phyloP scores from a whole-genome alignment of 306 rosid genomes.

The Vigna trinervia region DNA sequence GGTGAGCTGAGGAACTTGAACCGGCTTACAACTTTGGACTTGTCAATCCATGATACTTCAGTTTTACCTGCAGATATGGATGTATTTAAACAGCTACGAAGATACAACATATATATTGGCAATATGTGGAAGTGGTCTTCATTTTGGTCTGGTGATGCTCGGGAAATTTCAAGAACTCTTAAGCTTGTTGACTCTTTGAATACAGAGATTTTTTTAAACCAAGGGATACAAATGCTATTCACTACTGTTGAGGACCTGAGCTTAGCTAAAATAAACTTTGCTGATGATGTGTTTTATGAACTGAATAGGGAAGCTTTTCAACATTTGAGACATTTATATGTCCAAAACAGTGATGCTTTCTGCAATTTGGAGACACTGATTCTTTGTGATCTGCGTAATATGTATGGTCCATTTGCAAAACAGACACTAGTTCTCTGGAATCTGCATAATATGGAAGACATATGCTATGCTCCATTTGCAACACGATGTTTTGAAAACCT shows the following conservation, averaged over 20 bases:
- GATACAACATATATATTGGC: slow-evolving; percentile 10
- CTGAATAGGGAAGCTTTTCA: not conserved
- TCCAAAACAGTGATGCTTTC: not conserved
- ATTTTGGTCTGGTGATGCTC: not conserved
- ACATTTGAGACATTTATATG: not conserved
- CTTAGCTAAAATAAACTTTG: too few relatives aligned
- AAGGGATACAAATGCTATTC: not conserved
- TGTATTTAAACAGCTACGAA: not conserved
- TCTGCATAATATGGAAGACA: too few relatives aligned
- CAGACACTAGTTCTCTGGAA: too few relatives aligned
- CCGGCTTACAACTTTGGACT: not conserved
- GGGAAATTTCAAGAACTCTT: not conserved
- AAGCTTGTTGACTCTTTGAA: not conserved
- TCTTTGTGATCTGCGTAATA: not conserved
- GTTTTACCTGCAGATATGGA: not conserved
- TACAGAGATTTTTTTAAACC: not conserved
- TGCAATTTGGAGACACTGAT: not conserved
- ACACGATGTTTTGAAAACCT: not conserved
- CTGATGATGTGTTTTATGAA: not conserved
- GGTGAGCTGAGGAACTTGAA: slow-evolving; percentile 29
- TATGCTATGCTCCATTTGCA: not conserved
- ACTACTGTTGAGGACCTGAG: not conserved
- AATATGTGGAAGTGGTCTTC: not conserved
- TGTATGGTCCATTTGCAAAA: too few relatives aligned
- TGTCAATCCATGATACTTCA: not conserved